These are phyloP conservation scores for Yamadazyma aaseri DNA, from an alignment of 1,139 yeast species.

Conservation along the genomic window DNA sequence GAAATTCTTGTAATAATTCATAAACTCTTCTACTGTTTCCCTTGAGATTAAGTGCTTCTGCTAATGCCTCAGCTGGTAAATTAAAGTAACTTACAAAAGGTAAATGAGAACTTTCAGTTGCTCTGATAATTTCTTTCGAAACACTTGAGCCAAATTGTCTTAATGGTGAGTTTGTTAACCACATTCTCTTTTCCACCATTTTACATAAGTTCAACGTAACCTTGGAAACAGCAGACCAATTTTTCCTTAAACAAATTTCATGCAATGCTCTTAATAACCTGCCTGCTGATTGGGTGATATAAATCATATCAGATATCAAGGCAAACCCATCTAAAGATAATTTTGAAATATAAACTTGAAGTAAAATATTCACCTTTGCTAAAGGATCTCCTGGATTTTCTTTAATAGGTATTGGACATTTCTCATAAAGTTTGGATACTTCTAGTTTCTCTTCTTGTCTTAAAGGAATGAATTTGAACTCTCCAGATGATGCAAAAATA, in stretches of 20 bases:
- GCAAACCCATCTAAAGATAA: conserved; percentile 85
- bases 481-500: conserved; percentile 78
- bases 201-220: conserved; percentile 65
- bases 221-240: conserved; percentile 70
- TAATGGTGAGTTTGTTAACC: conserved; percentile 85
- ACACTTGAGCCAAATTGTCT: conserved; percentile 67
- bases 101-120: conserved; percentile 76
- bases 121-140: conserved; percentile 66
- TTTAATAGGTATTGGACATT: conserved; percentile 83
- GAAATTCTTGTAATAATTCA: conserved; percentile 69
- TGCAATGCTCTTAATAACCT: conserved; percentile 82
- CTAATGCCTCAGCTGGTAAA: conserved; percentile 70
- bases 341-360: conserved; percentile 83
- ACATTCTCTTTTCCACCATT: conserved; percentile 76
- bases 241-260: conserved; percentile 69
- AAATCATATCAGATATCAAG: conserved; percentile 88
- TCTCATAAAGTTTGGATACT: conserved; percentile 62
- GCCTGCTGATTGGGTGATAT: conserved; percentile 91
- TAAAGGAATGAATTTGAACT: conserved; percentile 79
- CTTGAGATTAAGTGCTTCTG: conserved; percentile 76
- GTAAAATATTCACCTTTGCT: conserved; percentile 75
- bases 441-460: conserved; percentile 88
- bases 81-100: conserved; percentile 82
- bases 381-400: conserved; percentile 70
- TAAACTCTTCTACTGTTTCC: conserved; percentile 62